phyloP scores from a whole-genome alignment of 225 moss, liverwort and hornwort species.

The Polytrichum formosum region DNA sequence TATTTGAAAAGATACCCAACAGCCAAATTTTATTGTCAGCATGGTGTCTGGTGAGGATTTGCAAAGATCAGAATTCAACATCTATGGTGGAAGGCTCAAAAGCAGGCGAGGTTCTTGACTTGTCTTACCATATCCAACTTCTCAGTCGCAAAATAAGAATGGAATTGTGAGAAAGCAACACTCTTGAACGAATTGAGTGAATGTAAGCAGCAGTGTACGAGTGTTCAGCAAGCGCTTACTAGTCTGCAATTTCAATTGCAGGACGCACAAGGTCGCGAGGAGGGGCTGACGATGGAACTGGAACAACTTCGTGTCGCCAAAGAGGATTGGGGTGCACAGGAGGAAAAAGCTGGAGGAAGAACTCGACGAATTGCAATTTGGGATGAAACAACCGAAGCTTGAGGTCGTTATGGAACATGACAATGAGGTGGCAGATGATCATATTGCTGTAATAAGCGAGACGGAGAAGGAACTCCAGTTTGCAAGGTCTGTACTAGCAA shows the following conservation, averaged over 20 bases:
- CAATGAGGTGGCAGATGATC: slow-evolving; percentile 1
- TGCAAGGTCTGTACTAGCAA: slow-evolving; percentile 13
- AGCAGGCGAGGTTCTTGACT: too few relatives aligned
- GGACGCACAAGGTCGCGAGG: slow-evolving; percentile 12
- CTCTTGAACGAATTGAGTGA: slow-evolving; percentile 3
- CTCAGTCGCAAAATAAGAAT: slow-evolving; percentile 9
- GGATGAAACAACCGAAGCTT: not conserved
- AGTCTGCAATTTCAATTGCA: slow-evolving; percentile 8
- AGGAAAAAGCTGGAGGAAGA: slow-evolving; percentile 7
- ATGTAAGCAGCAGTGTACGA: slow-evolving; percentile 7
- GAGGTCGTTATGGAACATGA: slow-evolving; percentile 4
- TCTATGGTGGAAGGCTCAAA: too few relatives aligned
- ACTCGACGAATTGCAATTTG: slow-evolving; percentile 1
- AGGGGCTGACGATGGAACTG: slow-evolving; percentile 15
- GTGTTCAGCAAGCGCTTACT: slow-evolving; percentile 12
- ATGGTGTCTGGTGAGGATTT: too few relatives aligned
- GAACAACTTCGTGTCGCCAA: slow-evolving; percentile 9
- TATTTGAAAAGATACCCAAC: too few relatives aligned
- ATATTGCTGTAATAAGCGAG: slow-evolving; percentile 1
- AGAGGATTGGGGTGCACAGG: slow-evolving; percentile 10
- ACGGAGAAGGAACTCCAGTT: slow-evolving; percentile 12
- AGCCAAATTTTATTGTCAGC: too few relatives aligned
- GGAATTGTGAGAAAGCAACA: slow-evolving; percentile 14
- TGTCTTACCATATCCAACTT: too few relatives aligned
- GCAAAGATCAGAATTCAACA: too few relatives aligned